Base-by-base conservation (phyloP, 441 rosid species). In the Brassica hybrid region DNA sequence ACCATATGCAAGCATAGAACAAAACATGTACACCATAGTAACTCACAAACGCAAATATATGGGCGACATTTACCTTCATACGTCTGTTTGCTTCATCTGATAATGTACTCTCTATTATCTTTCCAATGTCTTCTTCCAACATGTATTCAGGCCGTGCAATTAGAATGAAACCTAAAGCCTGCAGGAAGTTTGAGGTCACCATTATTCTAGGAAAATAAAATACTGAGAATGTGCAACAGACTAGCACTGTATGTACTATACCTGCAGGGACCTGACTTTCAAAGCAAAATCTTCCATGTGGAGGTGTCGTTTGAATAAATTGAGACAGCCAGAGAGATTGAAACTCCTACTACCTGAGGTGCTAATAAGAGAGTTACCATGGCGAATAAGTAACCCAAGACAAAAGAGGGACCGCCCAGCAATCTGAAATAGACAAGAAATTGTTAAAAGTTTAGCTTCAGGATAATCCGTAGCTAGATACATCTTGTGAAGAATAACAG, bases 251-350 rank as follows among this genome's bases (percentile, higher is more conserved):
- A 38, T 73, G 73, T 38, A 69, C 73, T 80, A 79, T 83, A 93
- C 99, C 97, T 97, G 99, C 89, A 97, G 85, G 62, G 99, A 91
- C 83, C 99, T 86, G 76, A 93, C 91, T 85, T 93, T 93, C 76
- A 97, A 80, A 81, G 85, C 83, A 79, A 93, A 88, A 83, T 97
- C 99, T 67, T 94, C 99, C 78, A 78, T 73, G 21, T 8, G 71
- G 60, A 96, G 98, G 82, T 91, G 91, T 74, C 86, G 89, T 81
- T 88, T 96, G 71, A 96, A 94, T 85, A 94, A 80, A 76, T 67
- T 83, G 72, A 94, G 85, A 83, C 94, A 88, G 76, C 89, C 84
- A 4, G 74, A 87, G 65, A 89, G 80, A 81, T 88, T 91, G 54
- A 91, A 82, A 63, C 52, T 88, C 84, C 82, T 87, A 74, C 79